Evolutionary conservation across 2,329 filamentous ascomycete species (phyloP), one percentile per base, ranked within the genome.

Genomic region (Thelonectria rubi): DNA sequence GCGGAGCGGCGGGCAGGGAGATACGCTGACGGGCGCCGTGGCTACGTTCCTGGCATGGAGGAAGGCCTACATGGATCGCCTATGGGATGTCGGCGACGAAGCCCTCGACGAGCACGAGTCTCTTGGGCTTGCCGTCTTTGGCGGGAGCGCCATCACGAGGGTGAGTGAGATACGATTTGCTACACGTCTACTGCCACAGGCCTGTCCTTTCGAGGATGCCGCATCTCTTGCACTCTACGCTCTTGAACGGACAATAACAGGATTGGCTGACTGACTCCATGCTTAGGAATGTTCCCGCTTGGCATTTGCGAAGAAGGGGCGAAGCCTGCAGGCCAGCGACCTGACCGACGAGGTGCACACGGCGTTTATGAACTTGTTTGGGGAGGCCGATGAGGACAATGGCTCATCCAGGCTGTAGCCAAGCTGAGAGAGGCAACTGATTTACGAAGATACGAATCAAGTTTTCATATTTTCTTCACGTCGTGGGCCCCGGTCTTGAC

Each of bases 1-100:
- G 86, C 84, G 95, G 66, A 94, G 92, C 60, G 95, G 94, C 49
- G 95, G 95, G 0, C 95, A 99, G 79, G 95, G 95, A 2, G 95
- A 99, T 78, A 98, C 95, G 4, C 81, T 99, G 67, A 98, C 95
- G 0, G 95, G 95, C 1, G 89, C 89, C 34, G 81, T 99, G 66
- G 95, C 91, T 1, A 98, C 95, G 3, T 88, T 99, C 68, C 78
- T 98, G 65, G 94, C 88, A 1, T 99, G 94, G 89, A 85, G 94
- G 63, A 89, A 89, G 75, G 93, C 93, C 20, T 99, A 99, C 76
- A 82, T 93, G 55, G 91, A 97, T 60, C 83, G 84, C 26, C 77
- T 97, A 4, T 98, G 94, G 94, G 83, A 86, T 62, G 77, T 81
- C 8, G 80, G 82, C 40, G 77, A 69, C 69, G 80, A 75, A 17